These are phyloP conservation scores for Starmerella khaoyaiensis DNA, from an alignment of 805 yeast species.

Conservation along the genomic window DNA sequence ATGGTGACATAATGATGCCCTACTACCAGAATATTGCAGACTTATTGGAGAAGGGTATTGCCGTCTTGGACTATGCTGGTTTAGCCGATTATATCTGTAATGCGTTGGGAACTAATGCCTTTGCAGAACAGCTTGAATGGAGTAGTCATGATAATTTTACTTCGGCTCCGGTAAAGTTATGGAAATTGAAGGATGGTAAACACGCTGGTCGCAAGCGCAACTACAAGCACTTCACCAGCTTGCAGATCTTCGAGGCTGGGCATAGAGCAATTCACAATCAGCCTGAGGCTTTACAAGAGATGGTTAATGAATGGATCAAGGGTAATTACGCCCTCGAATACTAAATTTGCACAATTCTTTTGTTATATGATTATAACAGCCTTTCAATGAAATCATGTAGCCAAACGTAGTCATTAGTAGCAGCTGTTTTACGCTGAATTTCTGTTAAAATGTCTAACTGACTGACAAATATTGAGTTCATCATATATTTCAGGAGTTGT, in stretches of 20 bases:
- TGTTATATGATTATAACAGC: too few relatives aligned
- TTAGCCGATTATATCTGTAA: slow-evolving; percentile 87
- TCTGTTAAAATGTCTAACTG: too few relatives aligned
- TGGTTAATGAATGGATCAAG: slow-evolving; percentile 75
- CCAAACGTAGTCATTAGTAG: too few relatives aligned
- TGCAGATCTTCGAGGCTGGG: slow-evolving; percentile 75
- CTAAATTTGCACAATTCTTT: too few relatives aligned
- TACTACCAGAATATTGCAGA: slow-evolving; percentile 44
- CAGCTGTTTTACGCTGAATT: too few relatives aligned
- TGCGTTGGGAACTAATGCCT: slow-evolving; percentile 82
- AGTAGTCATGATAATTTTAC: slow-evolving; percentile 39
- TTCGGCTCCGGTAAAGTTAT: slow-evolving; percentile 23
- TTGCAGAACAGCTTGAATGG: slow-evolving; percentile 65
- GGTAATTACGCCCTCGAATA: slow-evolving; percentile 39
- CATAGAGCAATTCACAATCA: slow-evolving; percentile 92
- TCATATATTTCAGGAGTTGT: too few relatives aligned
- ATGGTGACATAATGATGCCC: slow-evolving; percentile 60
- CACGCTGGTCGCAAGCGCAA: slow-evolving; percentile 57
- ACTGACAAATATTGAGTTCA: too few relatives aligned
- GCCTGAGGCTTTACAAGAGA: slow-evolving; percentile 67
- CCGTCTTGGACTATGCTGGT: slow-evolving; percentile 85
- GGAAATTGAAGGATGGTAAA: slow-evolving; percentile 29
- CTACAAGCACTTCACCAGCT: slow-evolving; percentile 52
- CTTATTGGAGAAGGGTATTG: slow-evolving; percentile 52
- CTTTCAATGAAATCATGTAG: too few relatives aligned